A percentile compares a stretch with the other conserved stretches of the same genome.
Evolutionary conservation across 805 yeast species (phyloP).

Genomic region (Nakazawaea molendinolei): DNA sequence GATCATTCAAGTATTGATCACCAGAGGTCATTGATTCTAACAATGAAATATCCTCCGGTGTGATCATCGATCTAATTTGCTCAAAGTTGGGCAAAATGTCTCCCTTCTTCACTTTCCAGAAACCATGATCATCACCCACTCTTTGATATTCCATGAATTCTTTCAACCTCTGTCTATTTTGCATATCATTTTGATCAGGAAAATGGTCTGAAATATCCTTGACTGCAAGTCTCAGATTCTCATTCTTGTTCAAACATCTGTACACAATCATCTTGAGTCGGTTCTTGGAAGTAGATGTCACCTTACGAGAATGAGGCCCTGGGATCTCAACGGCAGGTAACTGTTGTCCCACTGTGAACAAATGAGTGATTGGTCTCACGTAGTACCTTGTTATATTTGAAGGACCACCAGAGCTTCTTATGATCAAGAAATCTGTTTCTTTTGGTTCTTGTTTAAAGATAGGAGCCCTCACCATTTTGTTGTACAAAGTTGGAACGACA

Average conservation of each 20-base stretch:
- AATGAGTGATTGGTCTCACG: slow-evolving; percentile 58
- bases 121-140: slow-evolving; percentile 89
- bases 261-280: slow-evolving; percentile 90
- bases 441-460: slow-evolving; percentile 78
- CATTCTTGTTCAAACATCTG: slow-evolving; percentile 72
- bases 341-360: slow-evolving; percentile 86
- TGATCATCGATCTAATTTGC: slow-evolving; percentile 70
- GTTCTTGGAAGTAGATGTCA: slow-evolving; percentile 86
- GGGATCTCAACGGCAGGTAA: slow-evolving; percentile 94
- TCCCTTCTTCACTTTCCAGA: slow-evolving; percentile 79
- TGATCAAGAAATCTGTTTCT: slow-evolving; percentile 73
- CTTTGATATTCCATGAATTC: slow-evolving; percentile 98
- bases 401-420: slow-evolving; percentile 77
- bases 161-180: slow-evolving; percentile 87
- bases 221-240: slow-evolving; percentile 69
- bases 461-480: slow-evolving; percentile 89
- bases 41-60: slow-evolving; percentile 86
- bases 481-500: slow-evolving; percentile 88
- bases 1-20: slow-evolving; percentile 81
- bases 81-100: slow-evolving; percentile 69
- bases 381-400: slow-evolving; percentile 54
- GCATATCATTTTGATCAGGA: slow-evolving; percentile 97
- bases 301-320: slow-evolving; percentile 95
- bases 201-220: slow-evolving; percentile 87
- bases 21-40: slow-evolving; percentile 92